Evolutionary conservation across 2,329 filamentous ascomycete species (phyloP).

Genomic region (Aureobasidium sp.): DNA sequence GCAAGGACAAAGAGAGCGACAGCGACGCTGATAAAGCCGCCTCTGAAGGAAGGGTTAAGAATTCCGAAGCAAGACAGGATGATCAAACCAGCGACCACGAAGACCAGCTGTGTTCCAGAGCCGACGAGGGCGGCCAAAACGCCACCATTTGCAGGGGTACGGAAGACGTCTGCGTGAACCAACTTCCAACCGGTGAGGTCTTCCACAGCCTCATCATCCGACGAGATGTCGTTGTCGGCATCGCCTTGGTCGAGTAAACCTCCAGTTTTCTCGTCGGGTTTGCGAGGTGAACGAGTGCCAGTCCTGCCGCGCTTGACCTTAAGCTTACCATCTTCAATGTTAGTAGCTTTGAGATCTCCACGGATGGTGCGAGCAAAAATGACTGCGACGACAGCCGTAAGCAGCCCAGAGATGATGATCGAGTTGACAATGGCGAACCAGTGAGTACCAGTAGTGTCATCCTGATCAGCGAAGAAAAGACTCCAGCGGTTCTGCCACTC

Average conservation of each 20-base stretch:
- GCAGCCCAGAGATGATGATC: conserved; percentile 69
- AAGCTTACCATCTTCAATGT: conserved; percentile 59
- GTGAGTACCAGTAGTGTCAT: conserved; percentile 72
- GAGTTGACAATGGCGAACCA: conserved; percentile 88
- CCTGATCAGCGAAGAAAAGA: conserved; percentile 81
- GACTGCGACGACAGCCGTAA: conserved; percentile 73
- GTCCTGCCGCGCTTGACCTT: conserved; percentile 34
- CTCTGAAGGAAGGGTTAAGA: conserved; percentile 81
- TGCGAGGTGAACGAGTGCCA: conserved; percentile 35
- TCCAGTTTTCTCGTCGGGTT: conserved; percentile 48
- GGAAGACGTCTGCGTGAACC: conserved; percentile 81
- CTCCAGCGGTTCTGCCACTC: conserved; percentile 86
- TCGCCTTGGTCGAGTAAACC: conserved; percentile 51
- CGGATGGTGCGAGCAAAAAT: conserved; percentile 73
- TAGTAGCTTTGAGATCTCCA: conserved; percentile 62
- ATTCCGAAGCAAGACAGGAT: conserved; percentile 64
- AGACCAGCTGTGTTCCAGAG: conserved; percentile 78
- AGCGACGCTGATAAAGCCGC: conserved; percentile 78
- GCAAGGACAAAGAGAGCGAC: conserved; percentile 77
- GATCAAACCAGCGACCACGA: conserved; percentile 69
- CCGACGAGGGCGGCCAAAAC: conserved; percentile 74
- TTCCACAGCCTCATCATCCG: conserved; percentile 67
- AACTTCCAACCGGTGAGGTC: conserved; percentile 85
- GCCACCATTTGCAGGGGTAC: conserved; percentile 61
- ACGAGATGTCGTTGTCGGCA: conserved; percentile 25